Conservation (phyloP, 2,329 filamentous ascomycete genomes). For the Claviceps humidiphila region DNA sequence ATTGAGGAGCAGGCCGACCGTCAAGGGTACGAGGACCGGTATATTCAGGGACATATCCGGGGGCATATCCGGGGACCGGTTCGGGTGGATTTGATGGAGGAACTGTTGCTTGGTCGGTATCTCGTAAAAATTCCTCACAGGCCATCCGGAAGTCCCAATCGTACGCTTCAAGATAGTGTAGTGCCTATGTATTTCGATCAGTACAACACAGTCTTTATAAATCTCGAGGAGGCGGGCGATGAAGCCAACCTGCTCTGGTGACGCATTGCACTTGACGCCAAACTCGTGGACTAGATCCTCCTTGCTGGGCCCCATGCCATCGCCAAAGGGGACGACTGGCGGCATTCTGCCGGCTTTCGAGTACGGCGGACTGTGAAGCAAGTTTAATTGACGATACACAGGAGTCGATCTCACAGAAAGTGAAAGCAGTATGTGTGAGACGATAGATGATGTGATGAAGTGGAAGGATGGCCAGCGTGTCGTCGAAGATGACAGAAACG, state of each 20-base stretch:
- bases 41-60: constrained; percentile 25
- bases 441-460: not conserved
- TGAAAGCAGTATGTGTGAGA: not conserved
- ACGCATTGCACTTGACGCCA: constrained; percentile 2
- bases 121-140: constrained; percentile 47
- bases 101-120: constrained; percentile 34
- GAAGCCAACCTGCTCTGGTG: constrained; percentile 5
- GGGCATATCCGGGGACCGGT: too few species aligned
- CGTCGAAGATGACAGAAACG: too few species aligned
- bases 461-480: not conserved
- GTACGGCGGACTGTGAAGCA: not conserved
- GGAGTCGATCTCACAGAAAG: not conserved
- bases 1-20: constrained; percentile 40
- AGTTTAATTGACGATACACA: not conserved
- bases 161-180: constrained; percentile 50
- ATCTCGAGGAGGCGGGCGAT: too few species aligned
- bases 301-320: constrained; percentile 1
- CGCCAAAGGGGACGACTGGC: not conserved
- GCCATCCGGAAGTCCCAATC: constrained; percentile 55
- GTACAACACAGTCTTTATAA: too few species aligned
- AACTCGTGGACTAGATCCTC: constrained; percentile 5
- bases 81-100: too few species aligned
- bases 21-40: constrained; percentile 51
- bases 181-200: constrained; percentile 36
- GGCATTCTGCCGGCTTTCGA: not conserved